Evolutionary conservation across 768 basidiomycete species (phyloP), one percentile per base, ranked within the genome.

Genomic region (Strobilomyces dryophilus): DNA sequence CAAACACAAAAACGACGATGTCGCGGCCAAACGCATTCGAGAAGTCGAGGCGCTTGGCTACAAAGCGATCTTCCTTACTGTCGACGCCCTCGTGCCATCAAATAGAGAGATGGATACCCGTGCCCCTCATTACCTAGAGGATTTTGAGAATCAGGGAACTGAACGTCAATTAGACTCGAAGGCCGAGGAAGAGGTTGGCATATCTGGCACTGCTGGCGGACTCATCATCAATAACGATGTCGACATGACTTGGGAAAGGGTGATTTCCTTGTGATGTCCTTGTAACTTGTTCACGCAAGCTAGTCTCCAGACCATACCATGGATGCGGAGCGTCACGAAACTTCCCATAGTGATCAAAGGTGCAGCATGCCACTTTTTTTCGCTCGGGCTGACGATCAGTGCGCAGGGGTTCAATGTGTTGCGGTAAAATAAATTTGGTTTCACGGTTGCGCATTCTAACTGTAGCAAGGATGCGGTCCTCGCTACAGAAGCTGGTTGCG

Each of bases 61-160:
- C 70, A 91, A 86, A 45, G 92, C 89, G 1, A 89, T 98, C 53
- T 92, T 92, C 67, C 75, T 98, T 50, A 97, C 94, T 2, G 93
- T 95, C 3, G 94, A 98, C 69, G 89, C 91, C 0, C 76, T 90
- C n/a, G 82, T 87, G 37, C 76, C 85, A 2, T 87, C 89, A 9
- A 93, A 92, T 60, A 79, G 92, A 43, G 90, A 92, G 68, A 72
- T 77, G 51, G 90, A 92, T 61, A 81, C 82, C 39, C 78, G 81
- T 50, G 80, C 77, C 53, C 79, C 82, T 11, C 86, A 75, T 63
- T 74, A 73, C 48, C 52, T 77, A 20, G 84, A 83, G 61, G 86
- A 79, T 39, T 71, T 79, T 49, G 83, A 85, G 63, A 70, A 64
- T 36, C 52, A 58, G 46, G 76, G 74, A 44, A 53, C 52, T 11